Percentiles rank a stretch among this genome's conserved stretches.
These are phyloP conservation scores for Aspergillus pseudonomiae DNA, from an alignment of 2,329 filamentous ascomycete genomes.

Conservation along the genomic window DNA sequence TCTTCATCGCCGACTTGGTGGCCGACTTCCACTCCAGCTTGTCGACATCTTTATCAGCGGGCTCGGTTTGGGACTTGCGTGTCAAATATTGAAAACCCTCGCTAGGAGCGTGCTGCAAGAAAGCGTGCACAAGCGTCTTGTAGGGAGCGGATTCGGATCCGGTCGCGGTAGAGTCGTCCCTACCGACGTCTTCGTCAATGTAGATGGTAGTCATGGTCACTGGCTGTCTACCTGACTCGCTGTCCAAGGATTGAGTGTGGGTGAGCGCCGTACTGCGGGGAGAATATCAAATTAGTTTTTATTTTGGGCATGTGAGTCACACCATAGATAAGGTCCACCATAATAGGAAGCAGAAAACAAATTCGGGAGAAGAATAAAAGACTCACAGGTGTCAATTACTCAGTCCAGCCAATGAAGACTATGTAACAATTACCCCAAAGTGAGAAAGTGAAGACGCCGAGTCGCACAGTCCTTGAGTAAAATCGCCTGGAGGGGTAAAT, in stretches of 20 bases:
- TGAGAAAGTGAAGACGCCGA: slow-evolving; percentile 10
- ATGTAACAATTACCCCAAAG: slow-evolving; percentile 13
- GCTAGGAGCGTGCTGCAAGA: slow-evolving; percentile 67
- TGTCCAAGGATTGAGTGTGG: neutral
- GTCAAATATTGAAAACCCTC: slow-evolving; percentile 66
- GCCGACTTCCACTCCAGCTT: slow-evolving; percentile 77
- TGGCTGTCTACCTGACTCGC: neutral
- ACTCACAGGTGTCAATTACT: neutral
- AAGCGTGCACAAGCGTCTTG: slow-evolving; percentile 78
- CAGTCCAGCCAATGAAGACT: slow-evolving; percentile 4
- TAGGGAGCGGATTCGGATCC: slow-evolving; percentile 75
- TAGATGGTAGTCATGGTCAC: slow-evolving; percentile 57
- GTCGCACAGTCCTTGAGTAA: slow-evolving; percentile 18
- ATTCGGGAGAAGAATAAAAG: neutral
- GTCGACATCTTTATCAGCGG: slow-evolving; percentile 65
- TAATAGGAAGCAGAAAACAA: neutral
- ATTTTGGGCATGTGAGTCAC: neutral
- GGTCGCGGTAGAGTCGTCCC: slow-evolving; percentile 66
- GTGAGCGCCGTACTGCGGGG: neutral
- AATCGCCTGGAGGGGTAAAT: slow-evolving; percentile 37
- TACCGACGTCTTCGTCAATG: slow-evolving; percentile 78
- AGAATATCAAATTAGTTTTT: neutral
- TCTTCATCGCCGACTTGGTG: slow-evolving; percentile 83
- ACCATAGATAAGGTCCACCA: neutral
- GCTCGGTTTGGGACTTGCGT: slow-evolving; percentile 67